These are phyloP conservation scores for Hura crepitans DNA, from an alignment of 441 rosid genomes.

Conservation along the genomic window DNA sequence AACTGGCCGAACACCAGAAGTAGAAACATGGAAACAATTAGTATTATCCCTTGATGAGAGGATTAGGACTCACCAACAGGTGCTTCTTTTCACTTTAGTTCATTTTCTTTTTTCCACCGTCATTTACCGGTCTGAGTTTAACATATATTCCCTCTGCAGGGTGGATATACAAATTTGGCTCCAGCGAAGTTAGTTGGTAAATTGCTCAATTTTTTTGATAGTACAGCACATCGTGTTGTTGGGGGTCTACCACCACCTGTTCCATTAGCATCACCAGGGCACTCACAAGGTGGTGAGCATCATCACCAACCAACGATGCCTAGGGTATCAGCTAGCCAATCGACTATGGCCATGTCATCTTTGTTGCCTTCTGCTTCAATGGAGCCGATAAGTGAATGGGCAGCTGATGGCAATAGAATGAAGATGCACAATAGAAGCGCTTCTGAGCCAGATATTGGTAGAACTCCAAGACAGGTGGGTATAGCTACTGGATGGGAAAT, in stretches of 20 bases:
- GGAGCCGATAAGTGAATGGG: conserved; percentile 73
- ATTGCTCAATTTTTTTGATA: conserved; percentile 76
- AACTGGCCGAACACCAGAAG: conserved; percentile 77
- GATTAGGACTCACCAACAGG: conserved; percentile 85
- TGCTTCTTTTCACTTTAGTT: conserved; percentile 24
- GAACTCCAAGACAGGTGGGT: conserved; percentile 84
- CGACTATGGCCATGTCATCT: conserved; percentile 79
- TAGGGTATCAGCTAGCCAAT: conserved; percentile 76
- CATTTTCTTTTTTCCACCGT: not conserved
- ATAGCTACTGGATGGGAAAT: conserved; percentile 11
- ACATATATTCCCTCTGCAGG: conserved; percentile 44
- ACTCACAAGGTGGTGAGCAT: conserved; percentile 43
- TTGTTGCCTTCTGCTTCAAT: conserved; percentile 73
- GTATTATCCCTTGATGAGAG: conserved; percentile 79
- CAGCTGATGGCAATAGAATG: conserved; percentile 56
- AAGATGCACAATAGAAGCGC: conserved; percentile 76
- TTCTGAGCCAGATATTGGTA: conserved; percentile 91
- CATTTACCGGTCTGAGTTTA: conserved; percentile 2
- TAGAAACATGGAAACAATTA: conserved; percentile 73
- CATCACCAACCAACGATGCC: conserved; percentile 44
- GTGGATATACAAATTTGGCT: conserved; percentile 81
- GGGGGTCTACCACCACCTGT: conserved; percentile 82
- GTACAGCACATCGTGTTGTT: conserved; percentile 87
- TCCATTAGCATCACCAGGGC: conserved; percentile 51
- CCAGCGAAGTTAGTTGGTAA: conserved; percentile 80